Percentiles rank a stretch among this genome's conserved stretches.
These are phyloP conservation scores for Sugiyamaella smithiae DNA, from an alignment of 805 yeast species.

Conservation along the genomic window DNA sequence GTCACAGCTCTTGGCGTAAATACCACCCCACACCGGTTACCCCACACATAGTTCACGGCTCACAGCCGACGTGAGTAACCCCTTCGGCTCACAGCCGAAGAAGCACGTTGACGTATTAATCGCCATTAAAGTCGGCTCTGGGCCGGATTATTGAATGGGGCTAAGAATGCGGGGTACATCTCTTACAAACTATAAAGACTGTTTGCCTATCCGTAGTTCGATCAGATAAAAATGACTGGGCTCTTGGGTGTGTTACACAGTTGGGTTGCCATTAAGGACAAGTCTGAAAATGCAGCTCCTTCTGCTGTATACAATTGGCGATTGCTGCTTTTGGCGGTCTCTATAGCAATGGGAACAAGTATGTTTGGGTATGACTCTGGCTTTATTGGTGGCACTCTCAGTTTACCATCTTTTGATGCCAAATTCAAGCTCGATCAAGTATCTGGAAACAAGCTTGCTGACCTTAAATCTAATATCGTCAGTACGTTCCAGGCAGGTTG, in stretches of 20 bases:
- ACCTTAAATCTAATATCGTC: conserved; percentile 17
- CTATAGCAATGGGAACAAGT: conserved; percentile 49
- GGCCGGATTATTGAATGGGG: not conserved
- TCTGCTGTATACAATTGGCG: conserved; percentile 45
- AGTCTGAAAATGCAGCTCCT: conserved; percentile 35
- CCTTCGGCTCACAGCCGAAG: not conserved
- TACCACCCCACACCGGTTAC: not conserved
- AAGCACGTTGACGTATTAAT: not conserved
- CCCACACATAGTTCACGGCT: not conserved
- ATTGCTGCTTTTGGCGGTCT: conserved; percentile 42
- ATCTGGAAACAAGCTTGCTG: conserved; percentile 26
- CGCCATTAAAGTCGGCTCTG: not conserved
- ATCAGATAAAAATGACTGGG: not conserved
- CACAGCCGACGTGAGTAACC: not conserved
- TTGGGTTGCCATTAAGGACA: conserved; percentile 10
- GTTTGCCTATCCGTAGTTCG: too few species aligned
- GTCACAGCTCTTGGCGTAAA: not conserved
- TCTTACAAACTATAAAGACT: not conserved
- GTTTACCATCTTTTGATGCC: conserved; percentile 42
- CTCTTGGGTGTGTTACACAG: not conserved
- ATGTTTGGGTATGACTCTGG: conserved; percentile 57
- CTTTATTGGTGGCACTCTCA: conserved; percentile 53
- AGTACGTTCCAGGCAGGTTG: conserved; percentile 31
- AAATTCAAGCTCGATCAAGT: conserved; percentile 44
- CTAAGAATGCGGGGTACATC: conserved; percentile 5